A percentile compares a stretch with the other conserved stretches of the same genome.
Evolutionary conservation across 257 asterid genomes (phyloP).

Genomic region (Cordia subcordata): DNA sequence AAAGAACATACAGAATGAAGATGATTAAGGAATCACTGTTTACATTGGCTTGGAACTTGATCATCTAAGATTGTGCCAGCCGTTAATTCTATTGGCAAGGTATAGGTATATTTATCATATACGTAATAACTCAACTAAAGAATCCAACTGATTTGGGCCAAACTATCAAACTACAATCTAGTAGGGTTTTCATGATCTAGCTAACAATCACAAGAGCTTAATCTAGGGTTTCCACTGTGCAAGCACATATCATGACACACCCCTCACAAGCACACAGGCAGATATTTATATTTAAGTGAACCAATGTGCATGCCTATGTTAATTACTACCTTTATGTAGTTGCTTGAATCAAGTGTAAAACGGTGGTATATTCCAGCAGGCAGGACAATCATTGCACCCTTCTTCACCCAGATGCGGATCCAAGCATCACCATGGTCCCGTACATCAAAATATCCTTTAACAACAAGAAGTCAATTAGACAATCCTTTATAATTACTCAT

Average conservation of each 20-base stretch:
- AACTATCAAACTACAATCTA: too few species aligned
- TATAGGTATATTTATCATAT: too few species aligned
- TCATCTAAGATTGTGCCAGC: too few species aligned
- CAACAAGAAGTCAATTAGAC: background rate
- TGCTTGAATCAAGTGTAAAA: constrained; percentile 69
- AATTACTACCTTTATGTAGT: constrained; percentile 60
- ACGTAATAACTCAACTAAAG: too few species aligned
- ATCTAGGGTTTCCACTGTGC: too few species aligned
- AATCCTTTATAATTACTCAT: background rate
- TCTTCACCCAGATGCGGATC: constrained; percentile 94
- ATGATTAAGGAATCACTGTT: too few species aligned
- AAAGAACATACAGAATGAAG: too few species aligned
- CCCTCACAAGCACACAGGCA: background rate
- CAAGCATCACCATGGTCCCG: constrained; percentile 66
- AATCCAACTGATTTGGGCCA: too few species aligned
- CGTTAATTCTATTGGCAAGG: too few species aligned
- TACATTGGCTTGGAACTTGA: too few species aligned
- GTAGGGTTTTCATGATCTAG: too few species aligned
- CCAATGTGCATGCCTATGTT: background rate
- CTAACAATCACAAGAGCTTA: too few species aligned
- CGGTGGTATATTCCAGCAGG: constrained; percentile 98
- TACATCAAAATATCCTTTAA: constrained; percentile 81
- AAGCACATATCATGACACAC: background rate
- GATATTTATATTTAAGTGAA: background rate
- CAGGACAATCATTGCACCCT: constrained; percentile 82